Evolutionary conservation across 305 asterid genomes (phyloP), one percentile per base, ranked within the genome.

Genomic region (Solanum hybrid): DNA sequence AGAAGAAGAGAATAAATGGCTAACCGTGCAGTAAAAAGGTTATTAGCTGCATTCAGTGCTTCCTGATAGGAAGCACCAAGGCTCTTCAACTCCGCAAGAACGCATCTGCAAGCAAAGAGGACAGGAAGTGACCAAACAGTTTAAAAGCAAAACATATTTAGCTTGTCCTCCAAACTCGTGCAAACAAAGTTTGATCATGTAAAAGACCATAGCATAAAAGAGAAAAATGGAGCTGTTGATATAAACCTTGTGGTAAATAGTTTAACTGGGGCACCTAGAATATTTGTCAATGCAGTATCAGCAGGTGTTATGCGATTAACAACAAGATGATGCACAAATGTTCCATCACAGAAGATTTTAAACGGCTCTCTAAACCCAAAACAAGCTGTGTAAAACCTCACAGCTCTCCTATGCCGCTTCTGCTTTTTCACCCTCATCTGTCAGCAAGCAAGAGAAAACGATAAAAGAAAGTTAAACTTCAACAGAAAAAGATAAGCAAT

Each of bases 271-370:
- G 31, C 74, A 92, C 98, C 37, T 96, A 97, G 89, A 97, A 95
- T 93, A 88, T 95, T 96, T 16, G 94, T 89, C 89, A 97, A 51
- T 11, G 98, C 98, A 80, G 98, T 95, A 93, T 97, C 99, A 89
- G 98, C 99, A 2, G 99, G 98, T 80, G 94, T 94, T 79, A 97
- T 93, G 18, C 90, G 84, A 90, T 96, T 96, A 7, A 79, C 76
- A 22, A 96, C 88, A 64, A 96, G 95, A 91, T 96, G 98, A 94
- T 96, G 96, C 91, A 97, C 96, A 91, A 97, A 97, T 75, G 98
- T 97, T 86, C 99, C 99, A 89, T 96, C 99, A 93, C 98, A 96
- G 2, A 97, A 98, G 94, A 97, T 93, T 92, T 97, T 96, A 92
- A 93, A 96, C 67, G 99, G 99, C 92, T 94, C 96, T 28, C 98